Base-by-base conservation (phyloP, 169 alveolate species). In the Blepharisma undulans region DNA sequence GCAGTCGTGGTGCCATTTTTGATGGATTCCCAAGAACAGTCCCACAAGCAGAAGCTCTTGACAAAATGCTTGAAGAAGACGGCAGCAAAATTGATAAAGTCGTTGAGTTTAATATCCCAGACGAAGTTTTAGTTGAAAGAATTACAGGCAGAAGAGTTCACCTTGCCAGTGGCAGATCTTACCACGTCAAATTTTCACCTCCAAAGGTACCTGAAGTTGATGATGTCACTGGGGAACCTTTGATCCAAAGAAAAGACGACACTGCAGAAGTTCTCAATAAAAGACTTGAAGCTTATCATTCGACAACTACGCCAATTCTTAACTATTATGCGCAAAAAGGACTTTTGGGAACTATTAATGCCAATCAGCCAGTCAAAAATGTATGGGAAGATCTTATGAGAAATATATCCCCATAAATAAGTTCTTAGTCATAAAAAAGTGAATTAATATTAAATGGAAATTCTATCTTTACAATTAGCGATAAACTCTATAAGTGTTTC, bases 11-110 rank as follows among this genome's bases (percentile, higher is more conserved):
- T 48, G 97, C 97, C 81, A 97, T 98, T 86, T 93, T 98, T 71
- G 99, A 98, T 89, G 99, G 99, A 29, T 98, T 97, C 93, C 99
- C 99, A 36, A 90, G 99, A 78, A 98, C 98, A 87, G 92, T 93
- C 34, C 95, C 97, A 61, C 98, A 98, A 90, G 99, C 99, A 32
- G 96, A 98, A 89, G 98, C 96, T 72, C 92, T 97, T 10, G 97
- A 96, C 80, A 87, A 88, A 18, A 95, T 96, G 93, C 87, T 96
- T 29, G 76, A 79, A 33, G 19, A 72, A 22, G 92, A 93, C 25
- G 92, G 93, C n/a, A 74, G 76, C 76, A 79, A 27, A 21, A 85
- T 96, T 76, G 94, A 92, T 78, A 90, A 81, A 77, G 99, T 98
- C 32, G 88, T 98, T 61, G 96, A 97, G 74, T 97, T 98, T 93